These are phyloP conservation scores for Uromyces viciae-fabae DNA, from an alignment of 1,284 basidiomycete species.

Conservation along the genomic window DNA sequence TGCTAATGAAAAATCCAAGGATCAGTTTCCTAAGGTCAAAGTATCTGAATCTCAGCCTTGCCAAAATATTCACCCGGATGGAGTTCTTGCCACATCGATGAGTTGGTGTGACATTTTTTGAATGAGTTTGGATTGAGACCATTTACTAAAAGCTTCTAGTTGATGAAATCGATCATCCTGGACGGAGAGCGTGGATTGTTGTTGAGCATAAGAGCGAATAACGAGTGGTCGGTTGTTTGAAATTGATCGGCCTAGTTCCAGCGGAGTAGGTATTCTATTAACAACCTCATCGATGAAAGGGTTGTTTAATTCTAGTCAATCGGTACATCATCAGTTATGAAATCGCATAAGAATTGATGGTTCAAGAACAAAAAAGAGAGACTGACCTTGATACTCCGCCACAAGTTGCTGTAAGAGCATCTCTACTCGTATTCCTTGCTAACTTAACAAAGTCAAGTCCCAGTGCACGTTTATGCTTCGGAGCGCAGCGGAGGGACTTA, in stretches of 20 bases:
- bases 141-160: slow-evolving; percentile 18
- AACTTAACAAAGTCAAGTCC: no score
- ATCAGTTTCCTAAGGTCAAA: slow-evolving; percentile 1
- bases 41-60: slow-evolving; percentile 16
- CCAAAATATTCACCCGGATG: slow-evolving; percentile 66
- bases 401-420: slow-evolving; percentile 10
- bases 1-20: slow-evolving; percentile 51
- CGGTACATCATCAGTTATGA: background rate
- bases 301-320: slow-evolving; percentile 63
- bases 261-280: slow-evolving; percentile 62
- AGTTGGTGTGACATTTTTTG: slow-evolving; percentile 63
- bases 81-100: slow-evolving; percentile 75
- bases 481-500: no score
- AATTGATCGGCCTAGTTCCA: slow-evolving; percentile 71
- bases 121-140: slow-evolving; percentile 47
- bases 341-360: background rate
- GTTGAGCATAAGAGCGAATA: slow-evolving; percentile 51
- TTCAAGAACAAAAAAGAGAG: background rate
- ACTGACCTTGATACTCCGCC: slow-evolving; percentile 31
- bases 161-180: slow-evolving; percentile 55
- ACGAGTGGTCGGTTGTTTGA: slow-evolving; percentile 73
- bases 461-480: no score
- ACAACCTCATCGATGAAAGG: slow-evolving; percentile 61
- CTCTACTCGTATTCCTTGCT: no score
- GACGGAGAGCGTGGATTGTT: background rate